Conservation (phyloP, 768 basidiomycete species). For the Termitomyces sp. region DNA sequence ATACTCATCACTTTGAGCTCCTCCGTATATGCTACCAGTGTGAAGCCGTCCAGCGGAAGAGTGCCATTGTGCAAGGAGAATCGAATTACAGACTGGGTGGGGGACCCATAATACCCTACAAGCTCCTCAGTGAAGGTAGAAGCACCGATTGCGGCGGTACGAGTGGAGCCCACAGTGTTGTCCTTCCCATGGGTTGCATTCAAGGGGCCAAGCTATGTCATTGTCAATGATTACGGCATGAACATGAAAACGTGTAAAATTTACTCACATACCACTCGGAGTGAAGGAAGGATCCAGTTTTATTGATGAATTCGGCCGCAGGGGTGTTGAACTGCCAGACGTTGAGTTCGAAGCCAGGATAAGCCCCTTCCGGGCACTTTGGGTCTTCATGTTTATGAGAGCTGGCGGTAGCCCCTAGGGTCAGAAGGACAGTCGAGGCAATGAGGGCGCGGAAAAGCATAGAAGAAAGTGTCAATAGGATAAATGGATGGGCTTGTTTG, state of each 20-base stretch:
- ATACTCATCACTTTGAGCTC: slow-evolving; percentile 9
- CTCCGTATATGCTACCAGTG: slow-evolving; percentile 5
- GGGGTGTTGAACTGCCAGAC: slow-evolving; percentile 9
- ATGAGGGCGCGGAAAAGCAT: not conserved
- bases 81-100: not conserved
- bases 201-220: slow-evolving; percentile 3
- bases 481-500: not conserved
- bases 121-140: slow-evolving; percentile 6
- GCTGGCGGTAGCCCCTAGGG: not conserved
- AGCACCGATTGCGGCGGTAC: not conserved
- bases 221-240: not conserved
- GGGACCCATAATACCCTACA: slow-evolving; percentile 3
- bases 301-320: slow-evolving; percentile 4
- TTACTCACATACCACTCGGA: slow-evolving; percentile 16
- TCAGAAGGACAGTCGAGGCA: not conserved
- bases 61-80: slow-evolving; percentile 1
- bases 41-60: not conserved
- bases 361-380: slow-evolving; percentile 1
- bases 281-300: slow-evolving; percentile 10
- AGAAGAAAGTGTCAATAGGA: too few species aligned
- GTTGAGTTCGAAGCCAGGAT: slow-evolving; percentile 9
- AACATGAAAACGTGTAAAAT: not conserved
- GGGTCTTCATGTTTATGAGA: not conserved
- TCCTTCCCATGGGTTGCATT: slow-evolving; percentile 6
- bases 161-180: slow-evolving; percentile 8